phyloP scores from a whole-genome alignment of 306 rosid species.

The Alnus glutinosa region DNA sequence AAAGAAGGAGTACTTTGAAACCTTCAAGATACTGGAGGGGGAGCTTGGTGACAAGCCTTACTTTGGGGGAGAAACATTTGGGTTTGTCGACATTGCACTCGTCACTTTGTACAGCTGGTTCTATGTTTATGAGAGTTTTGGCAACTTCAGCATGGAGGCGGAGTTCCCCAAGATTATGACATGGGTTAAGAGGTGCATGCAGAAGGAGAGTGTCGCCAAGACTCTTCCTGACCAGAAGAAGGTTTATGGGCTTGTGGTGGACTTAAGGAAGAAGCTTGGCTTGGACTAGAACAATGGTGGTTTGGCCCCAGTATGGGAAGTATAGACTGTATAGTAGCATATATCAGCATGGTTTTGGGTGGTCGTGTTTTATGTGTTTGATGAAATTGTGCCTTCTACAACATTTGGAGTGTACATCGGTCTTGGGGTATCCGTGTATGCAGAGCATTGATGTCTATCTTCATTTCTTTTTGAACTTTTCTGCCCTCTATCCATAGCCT shows the following conservation, averaged over 20 bases:
- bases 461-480: too few species aligned
- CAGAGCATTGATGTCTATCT: too few species aligned
- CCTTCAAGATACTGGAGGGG: conserved; percentile 21
- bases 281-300: background rate
- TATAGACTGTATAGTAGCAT: too few species aligned
- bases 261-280: conserved; percentile 13
- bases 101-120: conserved; percentile 25
- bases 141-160: conserved; percentile 22
- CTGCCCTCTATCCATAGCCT: too few species aligned
- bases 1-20: conserved; percentile 17
- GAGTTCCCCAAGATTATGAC: conserved; percentile 25
- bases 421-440: too few species aligned
- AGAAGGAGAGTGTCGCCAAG: conserved; percentile 32
- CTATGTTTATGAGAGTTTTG: conserved; percentile 10
- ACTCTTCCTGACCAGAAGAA: conserved; percentile 17
- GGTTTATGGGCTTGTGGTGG: conserved; percentile 13
- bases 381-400: too few species aligned
- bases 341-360: too few species aligned
- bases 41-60: conserved; percentile 36
- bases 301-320: too few species aligned
- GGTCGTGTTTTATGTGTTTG: background rate
- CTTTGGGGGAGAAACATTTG: background rate
- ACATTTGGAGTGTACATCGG: too few species aligned
- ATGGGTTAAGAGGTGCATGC: conserved; percentile 34
- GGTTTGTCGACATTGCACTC: conserved; percentile 28